Percentiles rank a stretch among this genome's conserved stretches.
phyloP scores from a whole-genome alignment of 73 alveolate genomes.

The Tetrahymena borealis region DNA sequence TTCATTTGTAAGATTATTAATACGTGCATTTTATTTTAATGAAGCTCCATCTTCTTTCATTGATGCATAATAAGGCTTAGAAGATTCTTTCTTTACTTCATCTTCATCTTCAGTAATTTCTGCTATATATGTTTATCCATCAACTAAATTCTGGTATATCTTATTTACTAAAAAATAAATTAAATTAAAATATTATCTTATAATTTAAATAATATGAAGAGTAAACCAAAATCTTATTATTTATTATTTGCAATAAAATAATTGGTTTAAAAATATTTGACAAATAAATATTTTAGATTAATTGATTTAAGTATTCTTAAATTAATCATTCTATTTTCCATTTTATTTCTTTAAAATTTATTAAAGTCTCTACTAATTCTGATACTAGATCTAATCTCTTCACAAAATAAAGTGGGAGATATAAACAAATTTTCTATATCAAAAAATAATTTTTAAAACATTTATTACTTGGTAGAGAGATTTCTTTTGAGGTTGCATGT shows the following conservation, averaged over 20 bases:
- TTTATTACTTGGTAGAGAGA: not conserved
- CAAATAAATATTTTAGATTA: too few species aligned
- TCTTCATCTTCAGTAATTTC: constrained; percentile 41
- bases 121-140: constrained; percentile 15
- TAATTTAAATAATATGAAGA: not conserved
- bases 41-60: not conserved
- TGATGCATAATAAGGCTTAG: constrained; percentile 30
- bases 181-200: not conserved
- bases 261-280: too few species aligned
- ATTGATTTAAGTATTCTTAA: too few species aligned
- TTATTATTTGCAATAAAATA: too few species aligned
- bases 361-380: too few species aligned
- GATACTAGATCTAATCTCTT: too few species aligned
- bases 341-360: too few species aligned
- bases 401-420: too few species aligned
- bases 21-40: constrained; percentile 11
- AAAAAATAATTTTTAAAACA: not conserved
- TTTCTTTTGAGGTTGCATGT: constrained; percentile 1
- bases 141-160: not conserved
- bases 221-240: too few species aligned
- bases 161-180: too few species aligned
- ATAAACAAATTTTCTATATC: not conserved
- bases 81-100: constrained; percentile 1
- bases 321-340: too few species aligned
- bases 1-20: constrained; percentile 10